A percentile compares a stretch with the other conserved stretches of the same genome.
Evolutionary conservation across 2,329 filamentous ascomycete genomes (phyloP).

Genomic region (Clonostachys solani): DNA sequence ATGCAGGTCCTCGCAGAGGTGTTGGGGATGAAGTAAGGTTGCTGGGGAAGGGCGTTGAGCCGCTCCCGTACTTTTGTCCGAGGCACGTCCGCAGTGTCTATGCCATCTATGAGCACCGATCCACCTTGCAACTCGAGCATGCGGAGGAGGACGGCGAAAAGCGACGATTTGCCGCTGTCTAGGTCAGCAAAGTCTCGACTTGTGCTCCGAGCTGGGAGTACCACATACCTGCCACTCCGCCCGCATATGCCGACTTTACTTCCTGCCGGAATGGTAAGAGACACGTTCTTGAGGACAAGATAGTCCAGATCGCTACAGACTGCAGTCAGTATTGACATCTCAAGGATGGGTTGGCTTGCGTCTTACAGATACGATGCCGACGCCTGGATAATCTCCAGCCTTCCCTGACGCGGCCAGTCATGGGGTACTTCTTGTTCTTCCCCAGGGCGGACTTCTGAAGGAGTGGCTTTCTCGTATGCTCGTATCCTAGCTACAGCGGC

Average conservation of each 20-base stretch:
- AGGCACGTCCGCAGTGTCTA: constrained; percentile 28
- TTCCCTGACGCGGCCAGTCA: constrained; percentile 17
- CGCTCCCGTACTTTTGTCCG: constrained; percentile 32
- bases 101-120: constrained; percentile 32
- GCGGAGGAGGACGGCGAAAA: constrained; percentile 27
- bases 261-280: constrained; percentile 15
- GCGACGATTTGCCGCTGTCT: constrained; percentile 32
- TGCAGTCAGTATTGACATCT: no score
- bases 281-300: constrained; percentile 10
- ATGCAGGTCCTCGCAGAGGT: constrained; percentile 33
- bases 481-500: constrained; percentile 27
- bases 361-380: constrained; percentile 15
- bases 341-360: no score
- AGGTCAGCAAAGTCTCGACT: no score
- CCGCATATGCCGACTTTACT: constrained; percentile 23
- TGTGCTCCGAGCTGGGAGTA: no score
- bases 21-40: constrained; percentile 39
- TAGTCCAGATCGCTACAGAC: constrained; percentile 5
- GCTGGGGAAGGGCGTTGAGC: constrained; percentile 46
- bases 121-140: constrained; percentile 25
- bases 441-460: constrained; percentile 14
- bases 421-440: constrained; percentile 1
- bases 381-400: constrained; percentile 14
- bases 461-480: constrained; percentile 16
- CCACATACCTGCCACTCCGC: constrained; percentile 12